Evolutionary conservation across 164 flowering plant genomes (phyloP).

Genomic region (Vitis cinerea): DNA sequence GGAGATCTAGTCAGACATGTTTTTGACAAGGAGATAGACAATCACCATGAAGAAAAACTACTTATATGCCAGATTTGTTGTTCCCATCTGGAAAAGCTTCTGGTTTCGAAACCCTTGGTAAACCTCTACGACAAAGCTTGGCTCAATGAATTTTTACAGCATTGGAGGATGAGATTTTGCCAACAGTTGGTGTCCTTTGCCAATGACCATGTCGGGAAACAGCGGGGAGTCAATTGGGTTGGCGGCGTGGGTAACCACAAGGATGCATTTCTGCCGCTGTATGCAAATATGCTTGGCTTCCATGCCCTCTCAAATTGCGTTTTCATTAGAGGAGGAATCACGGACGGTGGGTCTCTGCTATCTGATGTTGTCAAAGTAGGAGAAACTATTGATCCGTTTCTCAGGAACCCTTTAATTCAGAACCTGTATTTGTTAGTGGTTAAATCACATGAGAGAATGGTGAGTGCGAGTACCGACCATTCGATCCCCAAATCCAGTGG

Average conservation of each 20-base stretch:
- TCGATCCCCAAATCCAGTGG: constrained; percentile 10
- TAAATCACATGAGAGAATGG: constrained; percentile 44
- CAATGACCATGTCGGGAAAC: constrained; percentile 25
- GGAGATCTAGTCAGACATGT: constrained; percentile 86
- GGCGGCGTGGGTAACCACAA: constrained; percentile 95
- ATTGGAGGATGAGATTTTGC: constrained; percentile 63
- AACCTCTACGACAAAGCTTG: constrained; percentile 12
- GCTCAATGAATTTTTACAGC: constrained; percentile 27
- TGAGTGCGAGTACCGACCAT: constrained; percentile 19
- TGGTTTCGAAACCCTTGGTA: constrained; percentile 27
- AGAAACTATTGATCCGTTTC: constrained; percentile 49
- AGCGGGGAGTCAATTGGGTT: constrained; percentile 58
- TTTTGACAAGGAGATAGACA: constrained; percentile 97
- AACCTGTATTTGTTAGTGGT: constrained; percentile 59
- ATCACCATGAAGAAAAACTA: constrained; percentile 92
- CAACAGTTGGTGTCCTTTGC: constrained; percentile 54
- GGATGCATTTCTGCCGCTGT: constrained; percentile 76
- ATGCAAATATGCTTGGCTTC: constrained; percentile 76
- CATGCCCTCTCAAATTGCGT: constrained; percentile 71
- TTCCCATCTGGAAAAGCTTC: constrained; percentile 65
- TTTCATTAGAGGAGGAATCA: constrained; percentile 22
- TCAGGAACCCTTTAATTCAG: constrained; percentile 69
- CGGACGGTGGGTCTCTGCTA: constrained; percentile 21
- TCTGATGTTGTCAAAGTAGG: constrained; percentile 56
- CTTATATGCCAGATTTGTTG: constrained; percentile 82